Evolutionary conservation across 306 rosid species (phyloP).

Genomic region (Vigna mungo): DNA sequence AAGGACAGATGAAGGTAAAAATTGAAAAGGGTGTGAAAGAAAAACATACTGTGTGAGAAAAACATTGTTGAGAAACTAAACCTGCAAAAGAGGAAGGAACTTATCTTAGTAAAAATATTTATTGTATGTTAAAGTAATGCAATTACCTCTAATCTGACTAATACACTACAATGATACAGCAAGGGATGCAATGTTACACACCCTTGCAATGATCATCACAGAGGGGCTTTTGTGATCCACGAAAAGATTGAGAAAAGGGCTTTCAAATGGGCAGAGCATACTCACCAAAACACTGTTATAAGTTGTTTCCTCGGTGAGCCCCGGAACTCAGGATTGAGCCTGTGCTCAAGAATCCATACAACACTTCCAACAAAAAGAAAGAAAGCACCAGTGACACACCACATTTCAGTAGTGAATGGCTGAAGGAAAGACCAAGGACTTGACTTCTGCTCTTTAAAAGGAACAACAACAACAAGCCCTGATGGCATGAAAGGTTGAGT

Average conservation of each 20-base stretch:
- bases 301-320: slow-evolving; percentile 84
- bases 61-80: slow-evolving; percentile 92
- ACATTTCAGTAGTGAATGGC: slow-evolving; percentile 78
- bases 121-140: not conserved
- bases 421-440: slow-evolving; percentile 85
- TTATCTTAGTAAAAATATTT: slow-evolving; percentile 23
- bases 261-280: slow-evolving; percentile 35
- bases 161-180: not conserved
- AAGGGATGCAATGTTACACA: slow-evolving; percentile 16
- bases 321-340: slow-evolving; percentile 78
- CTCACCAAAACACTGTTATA: slow-evolving; percentile 82
- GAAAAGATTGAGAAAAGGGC: slow-evolving; percentile 10
- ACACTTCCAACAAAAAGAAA: slow-evolving; percentile 81
- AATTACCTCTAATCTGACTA: not conserved
- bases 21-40: slow-evolving; percentile 6
- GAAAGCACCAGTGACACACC: slow-evolving; percentile 75
- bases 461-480: slow-evolving; percentile 81
- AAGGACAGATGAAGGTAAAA: slow-evolving; percentile 2
- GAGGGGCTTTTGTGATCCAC: slow-evolving; percentile 8
- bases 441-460: slow-evolving; percentile 64
- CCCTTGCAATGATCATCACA: slow-evolving; percentile 33
- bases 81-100: slow-evolving; percentile 67
- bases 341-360: slow-evolving; percentile 96
- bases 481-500: slow-evolving; percentile 85
- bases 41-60: slow-evolving; percentile 81